These are phyloP conservation scores for Lentinula lateritia DNA, from an alignment of 768 basidiomycete species.

Conservation along the genomic window DNA sequence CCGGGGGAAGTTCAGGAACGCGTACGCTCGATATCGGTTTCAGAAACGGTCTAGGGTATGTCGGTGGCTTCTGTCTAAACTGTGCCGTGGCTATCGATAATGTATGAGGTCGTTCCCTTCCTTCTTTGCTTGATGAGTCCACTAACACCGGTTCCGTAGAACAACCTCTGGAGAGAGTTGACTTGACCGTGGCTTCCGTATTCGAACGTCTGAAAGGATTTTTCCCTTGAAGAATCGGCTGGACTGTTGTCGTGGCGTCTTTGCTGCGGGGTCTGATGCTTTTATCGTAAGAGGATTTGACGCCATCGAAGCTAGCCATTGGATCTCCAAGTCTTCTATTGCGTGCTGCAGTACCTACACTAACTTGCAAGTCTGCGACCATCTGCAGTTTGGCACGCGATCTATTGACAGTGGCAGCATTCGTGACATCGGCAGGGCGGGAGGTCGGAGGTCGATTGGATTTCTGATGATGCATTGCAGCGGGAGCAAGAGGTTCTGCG, in stretches of 20 bases:
- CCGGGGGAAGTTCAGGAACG: constrained; percentile 9
- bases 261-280: not conserved
- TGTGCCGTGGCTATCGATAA: not conserved
- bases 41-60: not conserved
- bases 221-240: not conserved
- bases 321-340: not conserved
- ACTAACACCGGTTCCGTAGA: not conserved
- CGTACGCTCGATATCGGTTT: constrained; percentile 8
- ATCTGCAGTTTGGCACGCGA: not conserved
- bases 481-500: not conserved
- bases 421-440: not conserved
- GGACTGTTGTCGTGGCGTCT: not conserved
- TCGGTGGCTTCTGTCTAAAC: not conserved
- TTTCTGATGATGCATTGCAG: not conserved
- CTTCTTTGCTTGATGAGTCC: not conserved
- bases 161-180: not conserved
- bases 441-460: not conserved
- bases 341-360: not conserved
- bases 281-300: not conserved
- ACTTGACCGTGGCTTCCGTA: not conserved
- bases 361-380: not conserved
- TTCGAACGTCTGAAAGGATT: not conserved
- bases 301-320: not conserved
- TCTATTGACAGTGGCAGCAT: not conserved
- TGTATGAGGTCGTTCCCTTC: not conserved